Conservation (phyloP, 768 basidiomycete genomes). For the Mycena metata region DNA sequence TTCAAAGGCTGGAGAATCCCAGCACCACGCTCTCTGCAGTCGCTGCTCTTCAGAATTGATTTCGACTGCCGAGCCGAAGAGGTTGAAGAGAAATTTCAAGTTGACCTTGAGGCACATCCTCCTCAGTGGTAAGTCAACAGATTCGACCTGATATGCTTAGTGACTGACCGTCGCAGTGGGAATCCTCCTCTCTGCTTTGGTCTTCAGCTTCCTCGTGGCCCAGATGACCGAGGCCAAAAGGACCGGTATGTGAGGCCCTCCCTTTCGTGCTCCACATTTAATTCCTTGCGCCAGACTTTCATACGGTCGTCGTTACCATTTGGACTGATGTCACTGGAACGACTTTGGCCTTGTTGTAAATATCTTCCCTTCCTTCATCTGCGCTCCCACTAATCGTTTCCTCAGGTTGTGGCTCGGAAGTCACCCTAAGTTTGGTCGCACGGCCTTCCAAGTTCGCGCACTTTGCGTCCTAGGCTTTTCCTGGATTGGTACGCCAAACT, state of each 20-base stretch:
- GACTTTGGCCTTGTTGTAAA: slow-evolving; percentile 7
- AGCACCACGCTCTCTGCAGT: slow-evolving; percentile 8
- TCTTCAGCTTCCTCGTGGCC: slow-evolving; percentile 4
- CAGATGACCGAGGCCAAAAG: neutral
- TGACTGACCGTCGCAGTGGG: no score
- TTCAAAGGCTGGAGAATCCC: neutral
- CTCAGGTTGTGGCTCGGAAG: slow-evolving; percentile 19
- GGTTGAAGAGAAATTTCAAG: no score
- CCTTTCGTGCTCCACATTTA: neutral
- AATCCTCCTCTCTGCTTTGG: neutral
- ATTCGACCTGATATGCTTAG: no score
- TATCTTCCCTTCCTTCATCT: neutral
- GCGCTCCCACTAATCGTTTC: neutral
- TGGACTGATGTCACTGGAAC: slow-evolving; percentile 19
- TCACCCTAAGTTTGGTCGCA: slow-evolving; percentile 17
- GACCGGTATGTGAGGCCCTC: neutral
- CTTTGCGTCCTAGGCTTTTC: slow-evolving; percentile 16
- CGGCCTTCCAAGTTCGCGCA: slow-evolving; percentile 14
- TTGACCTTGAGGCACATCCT: neutral
- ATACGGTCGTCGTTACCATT: slow-evolving; percentile 4
- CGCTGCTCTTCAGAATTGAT: slow-evolving; percentile 12
- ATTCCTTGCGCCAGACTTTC: slow-evolving; percentile 1
- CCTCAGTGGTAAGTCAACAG: neutral
- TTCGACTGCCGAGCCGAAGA: neutral
- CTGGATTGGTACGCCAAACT: slow-evolving; percentile 22